A percentile compares a stretch with the other conserved stretches of the same genome.
Evolutionary conservation across 306 rosid genomes (phyloP).

Genomic region (Nissolia schottii): DNA sequence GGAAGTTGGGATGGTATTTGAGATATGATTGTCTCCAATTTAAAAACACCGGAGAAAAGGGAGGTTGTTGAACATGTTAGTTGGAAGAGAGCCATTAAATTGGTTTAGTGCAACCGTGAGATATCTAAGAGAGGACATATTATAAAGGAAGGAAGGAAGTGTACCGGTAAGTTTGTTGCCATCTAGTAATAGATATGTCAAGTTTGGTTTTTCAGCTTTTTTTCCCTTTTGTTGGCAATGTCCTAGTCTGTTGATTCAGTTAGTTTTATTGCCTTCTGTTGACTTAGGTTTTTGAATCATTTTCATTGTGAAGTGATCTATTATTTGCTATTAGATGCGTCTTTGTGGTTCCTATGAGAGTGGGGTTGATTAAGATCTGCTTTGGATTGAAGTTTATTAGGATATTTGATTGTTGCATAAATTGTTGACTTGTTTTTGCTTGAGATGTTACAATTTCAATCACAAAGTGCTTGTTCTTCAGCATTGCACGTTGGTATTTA

Average conservation of each 20-base stretch:
- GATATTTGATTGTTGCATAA: neutral
- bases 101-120: no score
- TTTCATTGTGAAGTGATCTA: neutral
- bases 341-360: neutral
- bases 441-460: no score
- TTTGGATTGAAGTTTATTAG: conserved; percentile 22
- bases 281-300: conserved; percentile 4
- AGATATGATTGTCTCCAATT: conserved; percentile 19
- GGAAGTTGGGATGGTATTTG: conserved; percentile 7
- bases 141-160: no score
- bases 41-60: no score
- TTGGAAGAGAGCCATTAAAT: no score
- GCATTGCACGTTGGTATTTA: neutral
- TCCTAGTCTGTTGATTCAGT: neutral
- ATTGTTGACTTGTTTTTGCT: neutral
- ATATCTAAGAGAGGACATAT: no score
- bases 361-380: conserved; percentile 35
- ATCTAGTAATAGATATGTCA: no score
- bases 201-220: neutral
- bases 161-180: no score
- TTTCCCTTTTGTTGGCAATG: neutral
- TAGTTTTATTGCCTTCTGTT: neutral
- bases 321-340: neutral
- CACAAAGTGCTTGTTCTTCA: neutral
- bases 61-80: no score